Base-by-base conservation (phyloP, 495 filamentous ascomycete species). In the Penicillium canariense region DNA sequence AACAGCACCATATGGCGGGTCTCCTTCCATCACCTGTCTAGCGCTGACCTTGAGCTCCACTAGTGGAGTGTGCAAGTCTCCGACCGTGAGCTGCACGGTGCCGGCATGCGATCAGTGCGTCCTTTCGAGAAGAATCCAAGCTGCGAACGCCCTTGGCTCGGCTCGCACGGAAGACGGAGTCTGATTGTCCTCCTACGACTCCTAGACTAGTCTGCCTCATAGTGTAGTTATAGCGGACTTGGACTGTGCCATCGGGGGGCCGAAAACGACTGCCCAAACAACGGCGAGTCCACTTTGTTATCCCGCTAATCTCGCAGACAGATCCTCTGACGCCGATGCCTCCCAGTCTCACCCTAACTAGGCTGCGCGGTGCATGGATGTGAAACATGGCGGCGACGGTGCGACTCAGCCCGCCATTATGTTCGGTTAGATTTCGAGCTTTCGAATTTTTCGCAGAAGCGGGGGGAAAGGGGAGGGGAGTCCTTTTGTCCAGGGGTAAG, bases 321-420 rank as follows among this genome's bases (percentile, higher is more conserved):
- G 34, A 59, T 61, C 28, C 53, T 63, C 49, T 23, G 12, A 38
- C 48, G 30, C 50, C 34, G 45, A 55, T 46, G 51, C 52, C 45
- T 36, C 31, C 49, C 28, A 62, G 42, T 54, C 32, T 59, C 55
- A 50, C 45, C 25, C 43, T 17, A 31, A 25, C 36, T 27, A 30
- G 25, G 42, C 38, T 40, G 25, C 9, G 30, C 26, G 17, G 51
- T 44, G 43, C 22, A 5, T 10, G 35, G 35, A 47, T 52, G 27
- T 65, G 64, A 67, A 67, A 67, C 64, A 62, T 62, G 64, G 59
- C 61, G 56, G 54, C 23, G 56, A 60, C 56, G 48, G 54, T 47
- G 48, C 54, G 52, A 39, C n/a, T n/a, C n/a, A n/a, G n/a, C n/a
- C n/a, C n/a, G n/a, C n/a, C n/a, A n/a, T n/a, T n/a, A n/a, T n/a